phyloP scores from a whole-genome alignment of 768 basidiomycete species.

The Leccinum subgranulosum region DNA sequence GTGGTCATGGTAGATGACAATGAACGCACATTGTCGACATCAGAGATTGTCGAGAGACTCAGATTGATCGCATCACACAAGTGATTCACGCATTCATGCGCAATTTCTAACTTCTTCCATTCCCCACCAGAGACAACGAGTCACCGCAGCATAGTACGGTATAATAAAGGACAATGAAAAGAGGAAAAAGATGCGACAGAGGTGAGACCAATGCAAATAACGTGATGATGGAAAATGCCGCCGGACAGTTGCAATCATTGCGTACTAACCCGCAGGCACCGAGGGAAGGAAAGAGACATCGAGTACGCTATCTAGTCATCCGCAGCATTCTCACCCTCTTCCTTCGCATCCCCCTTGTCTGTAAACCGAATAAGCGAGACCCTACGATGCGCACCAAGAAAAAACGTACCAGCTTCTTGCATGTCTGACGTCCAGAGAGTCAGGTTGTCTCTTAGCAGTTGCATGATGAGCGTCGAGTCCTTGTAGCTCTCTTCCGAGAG shows the following conservation, averaged over 20 bases:
- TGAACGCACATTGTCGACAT: not conserved
- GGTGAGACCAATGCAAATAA: conserved; percentile 32
- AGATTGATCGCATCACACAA: not conserved
- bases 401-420: conserved; percentile 78
- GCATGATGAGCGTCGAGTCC: conserved; percentile 97
- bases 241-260: conserved; percentile 8
- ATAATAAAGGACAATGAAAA: conserved; percentile 34
- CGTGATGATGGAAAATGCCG: conserved; percentile 24
- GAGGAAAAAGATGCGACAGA: conserved; percentile 28
- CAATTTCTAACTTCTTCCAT: conserved; percentile 33
- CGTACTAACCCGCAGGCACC: conserved; percentile 15
- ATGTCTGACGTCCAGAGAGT: conserved; percentile 98
- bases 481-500: conserved; percentile 99
- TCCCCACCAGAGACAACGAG: conserved; percentile 31
- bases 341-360: conserved; percentile 74
- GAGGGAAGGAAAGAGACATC: conserved; percentile 10
- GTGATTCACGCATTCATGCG: not conserved
- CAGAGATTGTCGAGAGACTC: not conserved
- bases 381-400: conserved; percentile 16
- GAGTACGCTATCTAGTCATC: conserved; percentile 53
- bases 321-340: conserved; percentile 60
- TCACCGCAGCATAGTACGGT: conserved; percentile 34
- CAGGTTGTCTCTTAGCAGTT: conserved; percentile 94
- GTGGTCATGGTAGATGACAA: conserved; percentile 10
- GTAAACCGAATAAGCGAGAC: conserved; percentile 26